Percentiles rank a stretch among this genome's conserved stretches.
phyloP scores from a whole-genome alignment of 2,329 filamentous ascomycete species.

The Grosmannia clavigera region DNA sequence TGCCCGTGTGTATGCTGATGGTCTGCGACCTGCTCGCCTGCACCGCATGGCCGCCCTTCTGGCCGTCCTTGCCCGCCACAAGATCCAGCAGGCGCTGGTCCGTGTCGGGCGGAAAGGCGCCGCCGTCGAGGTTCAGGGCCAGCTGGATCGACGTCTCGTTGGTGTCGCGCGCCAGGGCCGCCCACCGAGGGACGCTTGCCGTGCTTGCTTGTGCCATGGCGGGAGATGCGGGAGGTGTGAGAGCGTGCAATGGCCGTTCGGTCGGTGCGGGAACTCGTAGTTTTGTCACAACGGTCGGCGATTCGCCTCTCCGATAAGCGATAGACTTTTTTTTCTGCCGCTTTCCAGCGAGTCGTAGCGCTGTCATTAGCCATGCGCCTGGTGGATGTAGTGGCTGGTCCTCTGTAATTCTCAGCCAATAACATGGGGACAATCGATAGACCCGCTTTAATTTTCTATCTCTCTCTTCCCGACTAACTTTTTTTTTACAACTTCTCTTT shows the following conservation, averaged over 20 bases:
- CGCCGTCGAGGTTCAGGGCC: slow-evolving; percentile 86
- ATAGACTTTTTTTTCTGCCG: not conserved
- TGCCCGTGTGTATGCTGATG: slow-evolving; percentile 82
- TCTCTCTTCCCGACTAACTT: not conserved
- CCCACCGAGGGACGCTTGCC: slow-evolving; percentile 43
- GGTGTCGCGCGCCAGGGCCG: slow-evolving; percentile 74
- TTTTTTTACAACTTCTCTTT: not conserved
- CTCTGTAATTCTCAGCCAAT: not conserved
- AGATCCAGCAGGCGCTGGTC: slow-evolving; percentile 39
- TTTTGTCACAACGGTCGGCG: not conserved
- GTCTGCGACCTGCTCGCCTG: slow-evolving; percentile 75
- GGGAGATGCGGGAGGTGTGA: not conserved
- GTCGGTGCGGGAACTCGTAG: too few relatives aligned
- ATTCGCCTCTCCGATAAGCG: not conserved
- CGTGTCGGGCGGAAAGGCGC: slow-evolving; percentile 55
- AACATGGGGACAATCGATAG: not conserved
- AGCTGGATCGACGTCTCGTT: slow-evolving; percentile 98
- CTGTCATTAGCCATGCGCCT: slow-evolving; percentile 6
- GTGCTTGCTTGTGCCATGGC: slow-evolving; percentile 15
- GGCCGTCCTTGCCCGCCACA: slow-evolving; percentile 29
- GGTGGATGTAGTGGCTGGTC: not conserved
- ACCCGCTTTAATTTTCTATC: not conserved
- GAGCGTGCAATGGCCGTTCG: not conserved
- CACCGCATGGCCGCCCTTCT: slow-evolving; percentile 56
- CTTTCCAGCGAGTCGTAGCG: slow-evolving; percentile 6